A percentile compares a stretch with the other conserved stretches of the same genome.
These are phyloP conservation scores for Candida nonsorbophila DNA, from an alignment of 805 yeast species.

Conservation along the genomic window DNA sequence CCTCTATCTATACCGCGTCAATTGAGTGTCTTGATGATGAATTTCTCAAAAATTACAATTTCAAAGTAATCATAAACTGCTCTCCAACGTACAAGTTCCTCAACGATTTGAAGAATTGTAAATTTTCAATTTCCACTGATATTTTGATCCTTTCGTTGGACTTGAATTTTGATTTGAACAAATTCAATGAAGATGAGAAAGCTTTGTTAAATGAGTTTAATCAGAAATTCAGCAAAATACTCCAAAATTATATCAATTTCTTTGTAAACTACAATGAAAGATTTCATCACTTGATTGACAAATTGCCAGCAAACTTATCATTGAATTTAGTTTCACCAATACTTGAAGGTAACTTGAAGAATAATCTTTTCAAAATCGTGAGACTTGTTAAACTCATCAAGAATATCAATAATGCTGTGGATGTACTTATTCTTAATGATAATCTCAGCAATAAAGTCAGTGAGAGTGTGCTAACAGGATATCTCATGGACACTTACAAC, in stretches of 20 bases:
- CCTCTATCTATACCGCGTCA: constrained; percentile 13
- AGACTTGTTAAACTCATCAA: constrained; percentile 30
- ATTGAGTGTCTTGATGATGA: constrained; percentile 7
- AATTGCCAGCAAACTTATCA: constrained; percentile 19
- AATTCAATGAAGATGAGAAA: constrained; percentile 13
- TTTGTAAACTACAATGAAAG: constrained; percentile 30
- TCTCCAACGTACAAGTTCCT: constrained; percentile 27
- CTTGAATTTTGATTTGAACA: constrained; percentile 20
- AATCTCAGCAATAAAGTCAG: constrained; percentile 20
- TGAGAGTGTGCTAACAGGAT: constrained; percentile 28
- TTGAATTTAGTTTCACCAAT: constrained; percentile 27
- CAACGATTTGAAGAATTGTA: constrained; percentile 13
- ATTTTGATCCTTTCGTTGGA: constrained; percentile 33
- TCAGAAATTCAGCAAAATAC: constrained; percentile 23
- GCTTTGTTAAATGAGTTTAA: constrained; percentile 19
- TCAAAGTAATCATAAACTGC: constrained; percentile 36
- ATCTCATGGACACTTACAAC: constrained; percentile 36
- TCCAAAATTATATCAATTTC: constrained; percentile 32
- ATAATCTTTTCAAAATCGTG: constrained; percentile 30
- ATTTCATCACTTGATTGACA: constrained; percentile 21
- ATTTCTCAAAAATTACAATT: constrained; percentile 16
- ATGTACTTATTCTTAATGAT: constrained; percentile 29
- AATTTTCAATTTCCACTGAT: constrained; percentile 26
- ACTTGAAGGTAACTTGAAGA: constrained; percentile 30
- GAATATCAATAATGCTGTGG: constrained; percentile 24